Percentiles rank a stretch among this genome's conserved stretches.
Conservation (phyloP, 805 yeast genomes). For the Suhomyces canberraensis region DNA sequence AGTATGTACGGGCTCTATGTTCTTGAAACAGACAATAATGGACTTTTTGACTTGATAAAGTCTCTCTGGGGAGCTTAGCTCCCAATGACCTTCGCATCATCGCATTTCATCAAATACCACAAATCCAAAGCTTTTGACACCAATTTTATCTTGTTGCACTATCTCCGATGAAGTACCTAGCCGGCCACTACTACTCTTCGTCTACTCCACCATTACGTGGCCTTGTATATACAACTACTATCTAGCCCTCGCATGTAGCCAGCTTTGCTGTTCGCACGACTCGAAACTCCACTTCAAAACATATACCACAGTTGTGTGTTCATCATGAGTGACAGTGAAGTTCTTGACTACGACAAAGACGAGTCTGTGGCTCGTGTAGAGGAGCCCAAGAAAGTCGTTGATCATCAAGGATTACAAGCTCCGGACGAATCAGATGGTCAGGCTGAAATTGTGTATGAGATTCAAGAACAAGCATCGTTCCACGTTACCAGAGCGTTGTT, state of each 20-base stretch:
- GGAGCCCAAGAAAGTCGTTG: constrained; percentile 6
- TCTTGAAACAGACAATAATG: constrained; percentile 76
- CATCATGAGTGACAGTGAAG: constrained; percentile 16
- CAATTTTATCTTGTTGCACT: too few species aligned
- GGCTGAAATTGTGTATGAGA: constrained; percentile 26
- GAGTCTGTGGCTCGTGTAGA: neutral
- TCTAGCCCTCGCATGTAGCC: too few species aligned
- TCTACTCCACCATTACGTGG: too few species aligned
- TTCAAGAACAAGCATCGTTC: constrained; percentile 28
- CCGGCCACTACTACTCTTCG: too few species aligned
- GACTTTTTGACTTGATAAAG: constrained; percentile 63
- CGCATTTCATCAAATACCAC: too few species aligned
- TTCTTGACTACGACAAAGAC: constrained; percentile 10
- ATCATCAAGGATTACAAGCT: constrained; percentile 18
- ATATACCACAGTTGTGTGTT: neutral
- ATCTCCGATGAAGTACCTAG: too few species aligned
- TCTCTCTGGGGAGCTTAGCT: constrained; percentile 52
- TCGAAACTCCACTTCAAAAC: neutral
- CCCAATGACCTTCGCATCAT: too few species aligned
- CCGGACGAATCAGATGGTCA: constrained; percentile 6
- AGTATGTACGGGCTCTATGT: constrained; percentile 79
- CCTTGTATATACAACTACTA: too few species aligned
- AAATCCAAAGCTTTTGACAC: too few species aligned
- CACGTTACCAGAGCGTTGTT: constrained; percentile 42
- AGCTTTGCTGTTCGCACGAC: constrained; percentile 11